These are phyloP conservation scores for Candida chauliodis DNA, from an alignment of 805 yeast species.

Conservation along the genomic window DNA sequence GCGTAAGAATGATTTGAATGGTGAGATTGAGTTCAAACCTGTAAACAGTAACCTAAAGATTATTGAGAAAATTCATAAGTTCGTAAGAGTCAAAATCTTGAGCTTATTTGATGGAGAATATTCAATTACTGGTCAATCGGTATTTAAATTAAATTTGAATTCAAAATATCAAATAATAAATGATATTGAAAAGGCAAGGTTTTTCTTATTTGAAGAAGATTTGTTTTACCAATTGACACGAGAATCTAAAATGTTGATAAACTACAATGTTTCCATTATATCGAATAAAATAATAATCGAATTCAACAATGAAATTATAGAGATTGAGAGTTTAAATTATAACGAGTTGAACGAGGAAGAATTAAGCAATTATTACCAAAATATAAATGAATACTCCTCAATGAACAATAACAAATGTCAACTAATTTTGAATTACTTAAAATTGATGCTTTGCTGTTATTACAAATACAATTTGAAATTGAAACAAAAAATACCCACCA, in stretches of 20 bases:
- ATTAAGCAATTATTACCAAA: slow-evolving; percentile 25
- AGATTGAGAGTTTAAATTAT: slow-evolving; percentile 59
- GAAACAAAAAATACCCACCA: slow-evolving; percentile 46
- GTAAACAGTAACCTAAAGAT: slow-evolving; percentile 23
- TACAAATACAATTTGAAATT: slow-evolving; percentile 45
- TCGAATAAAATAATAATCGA: slow-evolving; percentile 64
- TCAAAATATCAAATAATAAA: slow-evolving; percentile 34
- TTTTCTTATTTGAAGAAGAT: slow-evolving; percentile 83
- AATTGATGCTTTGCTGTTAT: slow-evolving; percentile 59
- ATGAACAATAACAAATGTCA: slow-evolving; percentile 46
- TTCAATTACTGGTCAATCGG: slow-evolving; percentile 57
- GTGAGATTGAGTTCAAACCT: slow-evolving; percentile 33
- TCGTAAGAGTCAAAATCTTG: slow-evolving; percentile 57
- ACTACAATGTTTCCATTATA: slow-evolving; percentile 65
- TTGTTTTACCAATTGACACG: slow-evolving; percentile 70
- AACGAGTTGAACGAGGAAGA: slow-evolving; percentile 41
- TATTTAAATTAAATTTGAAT: slow-evolving; percentile 21
- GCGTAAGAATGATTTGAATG: slow-evolving; percentile 41
- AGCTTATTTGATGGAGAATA: slow-evolving; percentile 53
- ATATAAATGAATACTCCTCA: slow-evolving; percentile 26
- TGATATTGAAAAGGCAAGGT: slow-evolving; percentile 64
- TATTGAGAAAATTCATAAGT: slow-evolving; percentile 38
- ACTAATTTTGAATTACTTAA: slow-evolving; percentile 48
- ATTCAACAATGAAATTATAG: slow-evolving; percentile 61
- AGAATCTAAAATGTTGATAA: slow-evolving; percentile 68